Evolutionary conservation across 257 asterid genomes (phyloP).

Genomic region (Solanum microdontum): DNA sequence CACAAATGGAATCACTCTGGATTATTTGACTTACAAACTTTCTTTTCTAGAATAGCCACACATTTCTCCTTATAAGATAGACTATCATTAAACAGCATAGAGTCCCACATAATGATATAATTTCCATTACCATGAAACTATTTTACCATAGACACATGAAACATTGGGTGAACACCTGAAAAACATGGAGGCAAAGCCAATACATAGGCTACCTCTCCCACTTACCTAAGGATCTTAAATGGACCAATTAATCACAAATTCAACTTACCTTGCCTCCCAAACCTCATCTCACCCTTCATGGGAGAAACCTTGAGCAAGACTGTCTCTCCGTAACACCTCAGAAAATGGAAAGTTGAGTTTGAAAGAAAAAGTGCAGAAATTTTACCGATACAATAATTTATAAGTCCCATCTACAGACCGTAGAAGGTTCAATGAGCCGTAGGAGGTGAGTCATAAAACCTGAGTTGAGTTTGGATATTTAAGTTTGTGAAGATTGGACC

Average conservation of each 20-base stretch:
- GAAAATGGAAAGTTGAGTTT: neutral
- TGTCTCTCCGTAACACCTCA: neutral
- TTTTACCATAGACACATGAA: neutral
- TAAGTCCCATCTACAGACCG: neutral
- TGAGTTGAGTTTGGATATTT: neutral
- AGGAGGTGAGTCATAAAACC: neutral
- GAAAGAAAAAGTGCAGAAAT: neutral
- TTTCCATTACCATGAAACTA: neutral
- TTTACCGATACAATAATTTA: no score
- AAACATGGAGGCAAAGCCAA: neutral
- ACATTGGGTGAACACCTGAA: neutral
- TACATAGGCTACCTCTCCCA: neutral
- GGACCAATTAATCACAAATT: neutral
- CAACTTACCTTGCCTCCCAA: neutral
- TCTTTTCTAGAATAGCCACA: neutral
- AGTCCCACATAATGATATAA: neutral
- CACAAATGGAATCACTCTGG: neutral
- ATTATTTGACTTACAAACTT: neutral
- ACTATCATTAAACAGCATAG: neutral
- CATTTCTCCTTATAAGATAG: neutral
- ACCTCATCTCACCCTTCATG: neutral
- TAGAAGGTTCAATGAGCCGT: neutral
- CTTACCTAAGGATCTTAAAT: neutral
- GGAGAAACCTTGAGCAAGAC: neutral
- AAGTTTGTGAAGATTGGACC: neutral